Evolutionary conservation across 106 monocot species (phyloP).

Genomic region (Phalaenopsis aphrodite): DNA sequence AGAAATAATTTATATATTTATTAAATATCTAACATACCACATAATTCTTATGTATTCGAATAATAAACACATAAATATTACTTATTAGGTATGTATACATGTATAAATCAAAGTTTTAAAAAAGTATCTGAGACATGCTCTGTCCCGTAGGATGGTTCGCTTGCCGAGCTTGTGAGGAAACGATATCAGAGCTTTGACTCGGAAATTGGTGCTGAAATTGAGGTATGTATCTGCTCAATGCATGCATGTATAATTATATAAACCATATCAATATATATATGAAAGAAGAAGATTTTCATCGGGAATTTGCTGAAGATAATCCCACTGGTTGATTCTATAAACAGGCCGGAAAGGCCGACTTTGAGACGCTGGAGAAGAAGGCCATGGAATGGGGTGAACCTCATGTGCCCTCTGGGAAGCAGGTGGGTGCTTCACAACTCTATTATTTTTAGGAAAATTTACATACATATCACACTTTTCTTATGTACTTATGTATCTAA

Average conservation of each 20-base stretch:
- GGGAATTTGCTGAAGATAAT: background rate
- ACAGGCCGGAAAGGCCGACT: constrained; percentile 89
- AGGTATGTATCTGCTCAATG: constrained; percentile 34
- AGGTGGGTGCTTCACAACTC: constrained; percentile 37
- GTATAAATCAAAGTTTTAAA: too few relatives aligned
- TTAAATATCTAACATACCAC: too few relatives aligned
- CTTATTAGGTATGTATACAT: too few relatives aligned
- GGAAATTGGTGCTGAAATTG: constrained; percentile 67
- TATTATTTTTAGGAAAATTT: background rate
- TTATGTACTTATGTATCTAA: too few relatives aligned
- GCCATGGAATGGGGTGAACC: constrained; percentile 87
- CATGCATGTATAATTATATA: background rate
- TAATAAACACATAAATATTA: too few relatives aligned
- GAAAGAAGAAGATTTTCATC: background rate
- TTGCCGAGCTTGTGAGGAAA: constrained; percentile 65
- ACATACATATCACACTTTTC: background rate
- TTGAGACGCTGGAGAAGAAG: constrained; percentile 87
- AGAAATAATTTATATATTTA: too few relatives aligned
- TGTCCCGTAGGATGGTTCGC: constrained; percentile 63
- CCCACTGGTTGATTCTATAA: background rate
- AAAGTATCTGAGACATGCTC: background rate
- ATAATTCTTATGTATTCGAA: too few relatives aligned
- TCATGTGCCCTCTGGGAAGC: constrained; percentile 77
- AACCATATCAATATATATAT: background rate
- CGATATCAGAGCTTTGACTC: constrained; percentile 82